Conservation (phyloP, 2,329 filamentous ascomycete species). For the Fusarium duplospermum region DNA sequence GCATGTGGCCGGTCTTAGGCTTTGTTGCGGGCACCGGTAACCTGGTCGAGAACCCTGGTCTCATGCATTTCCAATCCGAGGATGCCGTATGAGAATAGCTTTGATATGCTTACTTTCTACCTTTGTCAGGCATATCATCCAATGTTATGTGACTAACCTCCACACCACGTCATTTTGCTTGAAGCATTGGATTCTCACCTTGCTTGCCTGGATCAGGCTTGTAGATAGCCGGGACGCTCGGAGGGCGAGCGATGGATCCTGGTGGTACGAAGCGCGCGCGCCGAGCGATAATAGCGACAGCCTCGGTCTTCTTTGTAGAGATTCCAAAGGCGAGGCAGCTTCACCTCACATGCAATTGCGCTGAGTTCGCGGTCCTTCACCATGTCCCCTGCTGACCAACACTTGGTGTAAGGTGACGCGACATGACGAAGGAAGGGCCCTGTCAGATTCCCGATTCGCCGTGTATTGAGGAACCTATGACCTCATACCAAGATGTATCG, state of each 20-base stretch:
- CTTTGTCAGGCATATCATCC: background rate
- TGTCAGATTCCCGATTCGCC: background rate
- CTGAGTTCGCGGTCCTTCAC: background rate
- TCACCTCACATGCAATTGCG: background rate
- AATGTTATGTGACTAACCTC: background rate
- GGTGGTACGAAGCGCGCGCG: background rate
- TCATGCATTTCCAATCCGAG: conserved; percentile 25
- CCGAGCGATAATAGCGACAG: background rate
- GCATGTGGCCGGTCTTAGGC: conserved; percentile 17
- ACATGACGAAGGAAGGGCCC: background rate
- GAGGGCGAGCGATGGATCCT: background rate
- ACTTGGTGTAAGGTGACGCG: background rate
- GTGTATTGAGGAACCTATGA: conserved; percentile 7
- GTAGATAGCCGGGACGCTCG: conserved; percentile 23
- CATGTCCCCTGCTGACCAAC: background rate
- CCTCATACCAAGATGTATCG: conserved; percentile 16
- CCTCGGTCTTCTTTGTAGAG: background rate
- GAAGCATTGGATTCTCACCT: background rate
- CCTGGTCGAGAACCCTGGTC: background rate
- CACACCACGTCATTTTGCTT: conserved; percentile 28
- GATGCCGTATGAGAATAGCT: conserved; percentile 27
- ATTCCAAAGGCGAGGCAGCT: background rate
- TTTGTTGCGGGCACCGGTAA: conserved; percentile 17
- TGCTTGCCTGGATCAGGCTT: conserved; percentile 17
- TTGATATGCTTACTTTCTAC: conserved; percentile 20